phyloP scores from a whole-genome alignment of 164 flowering plant genomes.

The Tinospora cordifolia region DNA sequence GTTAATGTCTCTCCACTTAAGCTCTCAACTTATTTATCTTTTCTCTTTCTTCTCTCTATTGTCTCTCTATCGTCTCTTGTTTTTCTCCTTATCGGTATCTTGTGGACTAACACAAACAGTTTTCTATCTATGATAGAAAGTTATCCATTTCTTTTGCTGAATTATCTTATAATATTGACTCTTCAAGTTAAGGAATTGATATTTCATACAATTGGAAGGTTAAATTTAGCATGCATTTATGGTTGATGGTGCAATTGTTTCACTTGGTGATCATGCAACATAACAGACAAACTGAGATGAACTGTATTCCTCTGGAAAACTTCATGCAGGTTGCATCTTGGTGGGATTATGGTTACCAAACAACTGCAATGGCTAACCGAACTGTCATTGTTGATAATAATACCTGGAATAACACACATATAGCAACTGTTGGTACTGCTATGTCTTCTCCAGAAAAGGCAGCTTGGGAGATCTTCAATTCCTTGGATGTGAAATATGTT shows the following conservation, averaged over 20 bases:
- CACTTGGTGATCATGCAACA: background rate
- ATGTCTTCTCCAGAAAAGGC: slow-evolving; percentile 99
- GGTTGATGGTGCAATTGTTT: background rate
- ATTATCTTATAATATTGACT: too few relatives aligned
- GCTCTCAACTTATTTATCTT: too few relatives aligned
- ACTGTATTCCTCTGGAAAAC: slow-evolving; percentile 5
- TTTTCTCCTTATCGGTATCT: too few relatives aligned
- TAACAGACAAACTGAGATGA: background rate
- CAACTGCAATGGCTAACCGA: slow-evolving; percentile 98
- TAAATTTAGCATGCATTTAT: background rate
- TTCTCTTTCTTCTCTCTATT: too few relatives aligned
- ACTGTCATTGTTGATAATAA: slow-evolving; percentile 97
- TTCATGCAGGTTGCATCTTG: slow-evolving; percentile 89
- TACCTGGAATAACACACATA: slow-evolving; percentile 99
- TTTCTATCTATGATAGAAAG: too few relatives aligned
- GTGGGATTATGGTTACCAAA: slow-evolving; percentile 99
- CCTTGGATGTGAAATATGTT: slow-evolving; percentile 99
- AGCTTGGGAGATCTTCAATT: slow-evolving; percentile 96
- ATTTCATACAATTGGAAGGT: background rate
- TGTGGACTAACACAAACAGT: too few relatives aligned
- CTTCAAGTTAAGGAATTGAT: too few relatives aligned
- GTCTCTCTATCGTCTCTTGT: too few relatives aligned
- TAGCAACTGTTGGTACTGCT: slow-evolving; percentile 99
- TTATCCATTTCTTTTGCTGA: too few relatives aligned
- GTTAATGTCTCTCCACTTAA: too few relatives aligned